phyloP scores from a whole-genome alignment of 345 rosid species.

The Murraya paniculata region DNA sequence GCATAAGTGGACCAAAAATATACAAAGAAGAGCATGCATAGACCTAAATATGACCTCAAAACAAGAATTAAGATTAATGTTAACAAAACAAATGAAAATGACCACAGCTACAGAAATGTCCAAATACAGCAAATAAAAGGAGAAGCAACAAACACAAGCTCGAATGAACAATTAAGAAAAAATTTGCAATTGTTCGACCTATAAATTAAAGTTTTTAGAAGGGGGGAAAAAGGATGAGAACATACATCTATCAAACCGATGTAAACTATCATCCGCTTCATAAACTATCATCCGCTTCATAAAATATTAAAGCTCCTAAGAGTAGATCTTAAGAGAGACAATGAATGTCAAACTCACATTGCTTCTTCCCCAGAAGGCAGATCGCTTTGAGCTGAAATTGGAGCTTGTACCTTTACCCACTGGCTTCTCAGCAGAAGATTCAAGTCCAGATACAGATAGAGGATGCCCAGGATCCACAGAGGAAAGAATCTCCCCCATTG shows the following conservation, averaged over 20 bases:
- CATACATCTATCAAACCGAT: background rate
- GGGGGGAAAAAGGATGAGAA: background rate
- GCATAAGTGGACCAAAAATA: background rate
- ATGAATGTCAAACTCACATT: conserved; percentile 51
- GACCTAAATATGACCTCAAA: background rate
- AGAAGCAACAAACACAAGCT: background rate
- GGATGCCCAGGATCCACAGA: conserved; percentile 56
- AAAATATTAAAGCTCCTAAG: background rate
- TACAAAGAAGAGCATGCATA: background rate
- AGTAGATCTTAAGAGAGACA: background rate
- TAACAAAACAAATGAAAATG: background rate
- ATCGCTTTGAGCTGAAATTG: conserved; percentile 52
- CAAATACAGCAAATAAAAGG: background rate
- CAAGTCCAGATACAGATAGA: conserved; percentile 50
- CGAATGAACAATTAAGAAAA: background rate
- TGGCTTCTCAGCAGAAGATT: conserved; percentile 60
- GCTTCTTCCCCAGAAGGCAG: conserved; percentile 94
- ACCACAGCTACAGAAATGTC: background rate
- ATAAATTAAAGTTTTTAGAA: background rate
- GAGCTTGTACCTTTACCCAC: conserved; percentile 60
- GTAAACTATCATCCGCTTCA: background rate
- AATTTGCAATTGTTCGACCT: background rate
- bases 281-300: background rate
- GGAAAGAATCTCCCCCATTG: conserved; percentile 73
- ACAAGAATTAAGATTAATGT: background rate